phyloP scores from a whole-genome alignment of 2,329 filamentous ascomycete genomes.

The Nannizziopsis arthrosporioides region DNA sequence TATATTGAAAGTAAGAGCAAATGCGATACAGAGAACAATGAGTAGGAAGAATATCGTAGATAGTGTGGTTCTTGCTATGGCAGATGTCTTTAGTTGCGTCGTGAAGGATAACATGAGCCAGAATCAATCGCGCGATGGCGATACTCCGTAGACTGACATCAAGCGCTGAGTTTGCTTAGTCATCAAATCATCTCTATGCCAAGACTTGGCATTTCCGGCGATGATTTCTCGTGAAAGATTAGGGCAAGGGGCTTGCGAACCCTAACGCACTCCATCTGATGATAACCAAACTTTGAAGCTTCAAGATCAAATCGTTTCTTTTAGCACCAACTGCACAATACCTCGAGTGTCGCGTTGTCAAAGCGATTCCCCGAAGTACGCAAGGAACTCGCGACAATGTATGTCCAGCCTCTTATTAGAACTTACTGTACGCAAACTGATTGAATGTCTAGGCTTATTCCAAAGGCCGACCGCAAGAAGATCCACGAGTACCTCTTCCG shows the following conservation, averaged over 20 bases:
- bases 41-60: no score
- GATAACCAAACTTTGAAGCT: slow-evolving; percentile 3
- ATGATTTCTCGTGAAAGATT: slow-evolving; percentile 2
- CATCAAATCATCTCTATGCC: not conserved
- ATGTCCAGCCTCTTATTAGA: slow-evolving; percentile 17
- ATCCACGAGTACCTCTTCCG: slow-evolving; percentile 99
- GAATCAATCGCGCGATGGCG: no score
- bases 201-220: not conserved
- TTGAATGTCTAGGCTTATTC: slow-evolving; percentile 65
- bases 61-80: no score
- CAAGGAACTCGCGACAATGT: slow-evolving; percentile 46
- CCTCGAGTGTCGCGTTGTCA: slow-evolving; percentile 30
- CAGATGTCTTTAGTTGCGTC: no score
- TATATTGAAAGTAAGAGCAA: not conserved
- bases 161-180: not conserved
- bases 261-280: slow-evolving; percentile 12
- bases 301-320: not conserved
- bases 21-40: not conserved
- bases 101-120: no score
- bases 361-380: slow-evolving; percentile 44
- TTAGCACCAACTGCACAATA: not conserved
- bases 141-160: slow-evolving; percentile 1
- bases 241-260: slow-evolving; percentile 15
- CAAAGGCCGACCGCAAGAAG: slow-evolving; percentile 99
- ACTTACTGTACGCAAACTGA: not conserved